Base-by-base conservation (phyloP, 2,329 filamentous ascomycete species). In the Penicillium occitanis region DNA sequence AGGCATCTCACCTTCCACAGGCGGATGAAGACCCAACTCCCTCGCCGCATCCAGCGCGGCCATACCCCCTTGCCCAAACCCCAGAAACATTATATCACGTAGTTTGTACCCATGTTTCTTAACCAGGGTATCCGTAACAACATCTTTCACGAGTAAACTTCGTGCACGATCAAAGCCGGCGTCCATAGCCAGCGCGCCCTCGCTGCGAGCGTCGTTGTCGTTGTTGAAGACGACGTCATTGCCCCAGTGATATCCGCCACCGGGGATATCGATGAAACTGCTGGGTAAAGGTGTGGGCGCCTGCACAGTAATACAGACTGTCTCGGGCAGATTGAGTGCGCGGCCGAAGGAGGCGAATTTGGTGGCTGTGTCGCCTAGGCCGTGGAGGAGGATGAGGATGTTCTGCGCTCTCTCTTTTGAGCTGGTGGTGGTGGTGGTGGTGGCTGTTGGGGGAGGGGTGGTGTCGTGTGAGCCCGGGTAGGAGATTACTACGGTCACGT, bases 351-450 rank as follows among this genome's bases (percentile, higher is more conserved):
- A 79, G 67, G 86, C 84, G 76, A 95, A 96, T 42, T 90, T 83
- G 2, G 76, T 73, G 67, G 91, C 86, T 40, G 85, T 87, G 79
- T 96, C 93, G 68, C 93, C 93, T 13, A 96, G 86, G 69, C 92
- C 92, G 77, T 96, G 93, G 66, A 96, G 87, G 61, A 96, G 86
- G 73, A 96, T 80, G 68, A 96, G 87, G 70, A 96, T 84, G 71
- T 93, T 90, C 51, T 88, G 90, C 53, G 88, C 90, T 10, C 19
- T 44, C 6, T n/a, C 17, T 44, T n/a, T 10, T 90, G 87, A 13
- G 85, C 37, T 11, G 37, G n/a, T 33, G 30, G 30, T 33, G 30
- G n/a, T 33, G 30, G 30, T 33, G 30, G 30, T 33, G 30, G 30
- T 8, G 86, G 30, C 75, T 74, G 37, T 68, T 17, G 22, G 48